phyloP scores from a whole-genome alignment of 2,329 filamentous ascomycete species.

The Aspergillus fischeri region DNA sequence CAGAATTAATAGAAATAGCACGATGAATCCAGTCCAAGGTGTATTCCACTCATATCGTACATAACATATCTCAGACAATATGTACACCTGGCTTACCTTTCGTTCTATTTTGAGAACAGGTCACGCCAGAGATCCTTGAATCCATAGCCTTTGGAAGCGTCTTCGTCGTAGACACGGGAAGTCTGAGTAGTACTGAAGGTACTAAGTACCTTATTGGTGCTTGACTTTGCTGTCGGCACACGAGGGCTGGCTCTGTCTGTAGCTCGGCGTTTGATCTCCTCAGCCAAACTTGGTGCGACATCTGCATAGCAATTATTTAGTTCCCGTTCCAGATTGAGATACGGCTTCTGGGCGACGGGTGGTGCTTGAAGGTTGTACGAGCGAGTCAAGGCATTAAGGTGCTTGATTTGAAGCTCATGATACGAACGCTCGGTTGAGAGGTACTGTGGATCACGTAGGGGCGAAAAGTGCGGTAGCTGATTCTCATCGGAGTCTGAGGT shows the following conservation, averaged over 20 bases:
- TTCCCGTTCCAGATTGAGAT: conserved; percentile 79
- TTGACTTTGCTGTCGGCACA: conserved; percentile 16
- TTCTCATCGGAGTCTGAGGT: not conserved
- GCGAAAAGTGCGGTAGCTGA: conserved; percentile 44
- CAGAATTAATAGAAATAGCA: not conserved
- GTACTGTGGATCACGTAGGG: conserved; percentile 78
- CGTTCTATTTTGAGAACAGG: conserved; percentile 50
- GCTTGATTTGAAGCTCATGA: conserved; percentile 68
- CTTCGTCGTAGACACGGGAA: conserved; percentile 68
- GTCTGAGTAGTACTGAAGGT: conserved; percentile 48
- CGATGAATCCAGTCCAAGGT: not conserved
- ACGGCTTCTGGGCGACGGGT: conserved; percentile 86
- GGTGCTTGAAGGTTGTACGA: conserved; percentile 96
- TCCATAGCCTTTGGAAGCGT: conserved; percentile 69
- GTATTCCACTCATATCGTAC: conserved; percentile 4
- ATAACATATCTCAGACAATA: not conserved
- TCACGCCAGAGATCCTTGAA: conserved; percentile 88
- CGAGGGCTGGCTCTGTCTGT: conserved; percentile 41
- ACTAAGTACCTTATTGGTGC: conserved; percentile 56
- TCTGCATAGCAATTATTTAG: conserved; percentile 78
- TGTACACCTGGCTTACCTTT: conserved; percentile 4
- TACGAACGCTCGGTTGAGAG: conserved; percentile 69
- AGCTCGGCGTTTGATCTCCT: conserved; percentile 68
- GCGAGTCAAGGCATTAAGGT: conserved; percentile 74
- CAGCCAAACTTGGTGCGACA: conserved; percentile 70